A percentile compares a stretch with the other conserved stretches of the same genome.
phyloP scores from a whole-genome alignment of 1,284 basidiomycete genomes.

The Vanrija humicola region DNA sequence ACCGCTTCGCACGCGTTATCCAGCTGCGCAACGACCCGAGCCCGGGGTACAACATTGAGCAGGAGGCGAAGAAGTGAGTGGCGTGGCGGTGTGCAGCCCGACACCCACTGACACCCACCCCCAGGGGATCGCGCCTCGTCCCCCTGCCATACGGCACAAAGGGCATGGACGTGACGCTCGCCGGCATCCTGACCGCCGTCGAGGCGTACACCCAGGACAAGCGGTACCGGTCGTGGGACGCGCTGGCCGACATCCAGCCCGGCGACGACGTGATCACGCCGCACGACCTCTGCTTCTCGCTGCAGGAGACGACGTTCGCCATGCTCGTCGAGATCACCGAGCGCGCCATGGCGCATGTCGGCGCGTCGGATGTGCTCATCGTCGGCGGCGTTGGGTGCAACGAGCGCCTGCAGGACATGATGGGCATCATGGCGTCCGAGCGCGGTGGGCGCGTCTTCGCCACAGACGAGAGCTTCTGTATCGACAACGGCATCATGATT shows the following conservation, averaged over 20 bases:
- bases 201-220: constrained; percentile 84
- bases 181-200: constrained; percentile 82
- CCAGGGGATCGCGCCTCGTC: constrained; percentile 60
- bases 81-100: too few species aligned
- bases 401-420: constrained; percentile 91
- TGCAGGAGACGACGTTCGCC: constrained; percentile 96
- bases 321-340: constrained; percentile 99
- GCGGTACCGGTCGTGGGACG: constrained; percentile 56
- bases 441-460: constrained; percentile 87
- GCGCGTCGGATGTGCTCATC: constrained; percentile 90
- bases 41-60: constrained; percentile 98
- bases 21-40: constrained; percentile 92
- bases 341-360: constrained; percentile 97
- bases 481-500: constrained; percentile 99
- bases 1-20: constrained; percentile 95
- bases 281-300: constrained; percentile 90
- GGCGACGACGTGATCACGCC: constrained; percentile 74
- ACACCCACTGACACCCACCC: constrained; percentile 1
- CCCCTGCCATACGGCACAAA: constrained; percentile 93
- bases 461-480: constrained; percentile 96
- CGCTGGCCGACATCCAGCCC: constrained; percentile 26
- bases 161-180: constrained; percentile 96
- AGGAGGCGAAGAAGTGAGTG: constrained; percentile 79
- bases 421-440: constrained; percentile 93
- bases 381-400: constrained; percentile 99